Base-by-base conservation (phyloP, 768 basidiomycete species). In the Amanita inopinata region DNA sequence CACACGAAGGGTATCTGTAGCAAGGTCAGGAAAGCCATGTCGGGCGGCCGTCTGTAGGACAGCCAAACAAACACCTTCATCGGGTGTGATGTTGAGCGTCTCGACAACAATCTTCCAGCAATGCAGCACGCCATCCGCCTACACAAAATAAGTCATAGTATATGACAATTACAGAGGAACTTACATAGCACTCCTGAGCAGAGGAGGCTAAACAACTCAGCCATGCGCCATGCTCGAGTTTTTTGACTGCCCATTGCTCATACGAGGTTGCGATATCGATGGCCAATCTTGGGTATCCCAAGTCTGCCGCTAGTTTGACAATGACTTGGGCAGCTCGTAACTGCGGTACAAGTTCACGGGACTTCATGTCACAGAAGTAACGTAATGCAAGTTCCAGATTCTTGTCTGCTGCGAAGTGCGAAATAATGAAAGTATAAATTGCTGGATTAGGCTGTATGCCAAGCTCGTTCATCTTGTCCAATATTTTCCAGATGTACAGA, bases 41-140 rank as follows among this genome's bases (percentile, higher is more conserved):
- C 87, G 78, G 32, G 73, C 84, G 11, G 84, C 84, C 1, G 82
- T 76, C 49, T 83, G 69, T 28, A 92, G 73, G 17, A 89, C 75
- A 17, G 73, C 67, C 11, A 81, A 50, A 50, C 81, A 80, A 19
- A 81, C 58, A 0, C 89, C 88, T 63, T 92, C 87, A 49, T 85
- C 80, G 0, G 83, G 85, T 3, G 65, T 62, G 33, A 83, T 52
- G 38, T 66, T 63, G 15, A 76, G 57, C 10, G 69, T 65, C 12
- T 72, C 57, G 1, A 80, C 73, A 22, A 75, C 62, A 23, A 69
- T 69, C 7, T 71, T 52, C 88, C 87, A 92, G 33, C 74, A 75
- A 36, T 58, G 53, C 19, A 64, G 45, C 3, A 83, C 76, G 14
- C 88, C 90, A 9, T 84, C 77, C 8, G 67, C 63, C 88, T 92